phyloP scores from a whole-genome alignment of 345 rosid genomes.

The Lepidium didymum region DNA sequence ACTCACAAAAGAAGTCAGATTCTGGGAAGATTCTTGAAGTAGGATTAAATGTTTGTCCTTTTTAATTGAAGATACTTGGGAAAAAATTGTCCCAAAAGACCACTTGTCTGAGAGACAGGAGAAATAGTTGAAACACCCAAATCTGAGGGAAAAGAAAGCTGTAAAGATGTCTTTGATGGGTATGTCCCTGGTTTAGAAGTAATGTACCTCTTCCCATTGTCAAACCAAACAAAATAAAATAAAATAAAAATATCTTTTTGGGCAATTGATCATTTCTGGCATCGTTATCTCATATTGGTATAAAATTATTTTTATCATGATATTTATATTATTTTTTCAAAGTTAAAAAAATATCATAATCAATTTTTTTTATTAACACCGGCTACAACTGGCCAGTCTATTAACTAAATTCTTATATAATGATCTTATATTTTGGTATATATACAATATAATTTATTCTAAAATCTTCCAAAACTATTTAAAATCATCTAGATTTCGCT shows the following conservation, averaged over 20 bases:
- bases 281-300: no score
- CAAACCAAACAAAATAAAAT: neutral
- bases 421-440: no score
- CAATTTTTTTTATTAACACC: no score
- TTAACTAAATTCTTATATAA: no score
- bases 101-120: constrained; percentile 27
- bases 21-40: constrained; percentile 37
- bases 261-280: neutral
- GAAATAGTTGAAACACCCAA: constrained; percentile 32
- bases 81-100: constrained; percentile 13
- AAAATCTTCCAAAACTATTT: no score
- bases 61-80: constrained; percentile 11
- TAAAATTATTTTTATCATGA: no score
- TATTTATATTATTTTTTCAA: no score
- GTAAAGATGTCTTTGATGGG: constrained; percentile 33
- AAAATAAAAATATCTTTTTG: neutral
- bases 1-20: constrained; percentile 30
- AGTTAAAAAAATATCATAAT: no score
- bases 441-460: no score
- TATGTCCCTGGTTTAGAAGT: constrained; percentile 15
- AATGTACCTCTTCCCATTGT: constrained; percentile 16
- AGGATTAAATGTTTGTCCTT: constrained; percentile 17
- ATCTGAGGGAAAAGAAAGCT: constrained; percentile 27
- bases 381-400: no score
- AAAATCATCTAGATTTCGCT: no score